A percentile compares a stretch with the other conserved stretches of the same genome.
phyloP scores from a whole-genome alignment of 768 basidiomycete species.

The Hypsizygus marmoreus region DNA sequence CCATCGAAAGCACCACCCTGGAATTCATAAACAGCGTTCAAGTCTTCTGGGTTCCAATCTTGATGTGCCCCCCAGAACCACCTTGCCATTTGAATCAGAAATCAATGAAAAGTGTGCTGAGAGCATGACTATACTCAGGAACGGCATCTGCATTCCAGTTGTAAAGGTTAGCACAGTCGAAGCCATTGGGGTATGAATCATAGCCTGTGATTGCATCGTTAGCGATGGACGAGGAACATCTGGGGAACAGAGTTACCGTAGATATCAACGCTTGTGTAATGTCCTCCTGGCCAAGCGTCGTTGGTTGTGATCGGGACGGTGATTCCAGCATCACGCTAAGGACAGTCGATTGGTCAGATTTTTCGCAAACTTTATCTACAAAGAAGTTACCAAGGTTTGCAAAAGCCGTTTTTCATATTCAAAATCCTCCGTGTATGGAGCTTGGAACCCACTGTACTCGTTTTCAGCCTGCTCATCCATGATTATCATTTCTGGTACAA shows the following conservation, averaged over 20 bases:
- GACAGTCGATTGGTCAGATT: too few relatives aligned
- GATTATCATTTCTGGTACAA: not conserved
- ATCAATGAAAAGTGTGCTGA: not conserved
- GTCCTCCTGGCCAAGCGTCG: slow-evolving; percentile 47
- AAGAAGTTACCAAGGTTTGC: slow-evolving; percentile 30
- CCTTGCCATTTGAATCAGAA: too few relatives aligned
- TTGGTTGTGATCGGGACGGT: slow-evolving; percentile 50
- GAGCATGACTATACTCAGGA: slow-evolving; percentile 29
- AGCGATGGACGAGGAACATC: not conserved
- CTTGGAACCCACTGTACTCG: slow-evolving; percentile 48
- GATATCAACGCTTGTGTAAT: slow-evolving; percentile 47
- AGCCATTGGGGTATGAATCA: slow-evolving; percentile 53
- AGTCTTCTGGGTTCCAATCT: slow-evolving; percentile 35
- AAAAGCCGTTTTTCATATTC: slow-evolving; percentile 38
- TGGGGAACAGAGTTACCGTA: slow-evolving; percentile 41
- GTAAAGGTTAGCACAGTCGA: slow-evolving; percentile 52
- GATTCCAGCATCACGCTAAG: slow-evolving; percentile 46
- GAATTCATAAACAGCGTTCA: slow-evolving; percentile 46
- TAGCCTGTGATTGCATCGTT: slow-evolving; percentile 30
- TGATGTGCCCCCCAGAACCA: slow-evolving; percentile 43
- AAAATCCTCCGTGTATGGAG: slow-evolving; percentile 41
- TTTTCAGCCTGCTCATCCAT: slow-evolving; percentile 45
- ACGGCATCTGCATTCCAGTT: slow-evolving; percentile 46
- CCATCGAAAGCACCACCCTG: slow-evolving; percentile 57
- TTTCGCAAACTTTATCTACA: not conserved